Evolutionary conservation across 345 rosid genomes (phyloP).

Genomic region (Ailanthus altissimus): DNA sequence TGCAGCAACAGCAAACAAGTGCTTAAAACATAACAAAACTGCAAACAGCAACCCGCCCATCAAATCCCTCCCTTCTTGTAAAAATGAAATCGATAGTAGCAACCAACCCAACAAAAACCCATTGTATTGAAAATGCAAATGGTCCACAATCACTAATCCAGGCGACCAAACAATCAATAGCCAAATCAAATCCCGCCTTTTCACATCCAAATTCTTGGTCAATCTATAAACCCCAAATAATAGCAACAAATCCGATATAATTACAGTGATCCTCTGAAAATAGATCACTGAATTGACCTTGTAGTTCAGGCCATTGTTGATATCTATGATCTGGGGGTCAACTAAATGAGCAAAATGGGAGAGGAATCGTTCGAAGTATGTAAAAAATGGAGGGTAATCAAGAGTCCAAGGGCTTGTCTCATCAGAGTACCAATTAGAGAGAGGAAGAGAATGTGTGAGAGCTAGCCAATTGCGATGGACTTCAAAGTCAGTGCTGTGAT

Average conservation of each 20-base stretch:
- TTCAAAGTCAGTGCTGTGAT: constrained; percentile 86
- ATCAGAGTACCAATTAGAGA: constrained; percentile 77
- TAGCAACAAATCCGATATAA: constrained; percentile 68
- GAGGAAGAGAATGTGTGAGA: constrained; percentile 77
- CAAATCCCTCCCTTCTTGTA: constrained; percentile 77
- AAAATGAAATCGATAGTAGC: constrained; percentile 75
- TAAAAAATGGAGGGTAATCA: constrained; percentile 88
- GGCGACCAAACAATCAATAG: constrained; percentile 82
- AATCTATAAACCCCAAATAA: constrained; percentile 56
- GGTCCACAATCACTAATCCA: constrained; percentile 79
- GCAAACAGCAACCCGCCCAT: constrained; percentile 82
- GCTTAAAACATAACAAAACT: constrained; percentile 80
- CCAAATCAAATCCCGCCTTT: constrained; percentile 52
- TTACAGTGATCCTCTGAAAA: constrained; percentile 72
- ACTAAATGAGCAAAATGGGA: constrained; percentile 55
- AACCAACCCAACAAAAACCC: constrained; percentile 80
- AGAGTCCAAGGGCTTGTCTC: constrained; percentile 95
- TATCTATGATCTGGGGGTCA: constrained; percentile 70
- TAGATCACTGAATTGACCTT: constrained; percentile 49
- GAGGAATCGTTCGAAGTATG: constrained; percentile 63
- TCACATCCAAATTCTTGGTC: constrained; percentile 38
- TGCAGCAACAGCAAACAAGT: constrained; percentile 91
- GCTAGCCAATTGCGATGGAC: constrained; percentile 98
- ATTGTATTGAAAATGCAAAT: constrained; percentile 91
- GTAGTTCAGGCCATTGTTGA: constrained; percentile 60